Evolutionary conservation across 352 stramenopile species (phyloP).

Genomic region (Phytophthora pluvialis): DNA sequence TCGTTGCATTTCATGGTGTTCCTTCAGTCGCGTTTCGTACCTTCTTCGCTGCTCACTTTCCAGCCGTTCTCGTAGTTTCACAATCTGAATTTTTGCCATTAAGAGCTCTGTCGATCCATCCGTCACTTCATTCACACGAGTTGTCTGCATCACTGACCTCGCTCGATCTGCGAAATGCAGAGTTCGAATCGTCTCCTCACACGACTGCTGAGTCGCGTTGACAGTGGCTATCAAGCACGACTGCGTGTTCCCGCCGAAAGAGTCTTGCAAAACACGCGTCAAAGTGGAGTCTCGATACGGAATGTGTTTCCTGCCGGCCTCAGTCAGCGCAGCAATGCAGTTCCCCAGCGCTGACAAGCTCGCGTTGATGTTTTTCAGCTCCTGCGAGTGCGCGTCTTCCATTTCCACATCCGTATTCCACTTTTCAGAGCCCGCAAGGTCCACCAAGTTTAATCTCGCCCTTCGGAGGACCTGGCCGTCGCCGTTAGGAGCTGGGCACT

Average conservation of each 20-base stretch:
- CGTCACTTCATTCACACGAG: slow-evolving; percentile 71
- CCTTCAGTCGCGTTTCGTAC: slow-evolving; percentile 60
- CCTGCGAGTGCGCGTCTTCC: slow-evolving; percentile 70
- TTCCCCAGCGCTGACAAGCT: slow-evolving; percentile 91
- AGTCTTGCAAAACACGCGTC: slow-evolving; percentile 88
- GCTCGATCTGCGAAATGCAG: slow-evolving; percentile 82
- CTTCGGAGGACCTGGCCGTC: slow-evolving; percentile 45
- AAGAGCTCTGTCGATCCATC: slow-evolving; percentile 60
- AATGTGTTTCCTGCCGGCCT: slow-evolving; percentile 87
- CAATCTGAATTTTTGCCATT: slow-evolving; percentile 65
- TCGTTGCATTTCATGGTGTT: slow-evolving; percentile 54
- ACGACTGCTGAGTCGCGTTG: slow-evolving; percentile 45
- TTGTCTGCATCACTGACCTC: slow-evolving; percentile 73
- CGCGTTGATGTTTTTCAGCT: slow-evolving; percentile 93
- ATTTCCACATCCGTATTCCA: slow-evolving; percentile 85
- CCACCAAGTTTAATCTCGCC: slow-evolving; percentile 78
- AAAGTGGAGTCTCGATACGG: slow-evolving; percentile 91
- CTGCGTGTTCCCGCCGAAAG: slow-evolving; percentile 76
- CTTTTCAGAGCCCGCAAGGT: slow-evolving; percentile 83
- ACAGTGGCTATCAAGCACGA: slow-evolving; percentile 78
- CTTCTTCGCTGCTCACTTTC: slow-evolving; percentile 55
- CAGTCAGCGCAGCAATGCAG: slow-evolving; percentile 89
- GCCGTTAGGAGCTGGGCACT: slow-evolving; percentile 37
- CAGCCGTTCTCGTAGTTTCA: slow-evolving; percentile 54
- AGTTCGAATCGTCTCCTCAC: slow-evolving; percentile 79